Evolutionary conservation across 2,329 filamentous ascomycete species (phyloP), one percentile per base, ranked within the genome.

Genomic region (Colletotrichum aenigma): DNA sequence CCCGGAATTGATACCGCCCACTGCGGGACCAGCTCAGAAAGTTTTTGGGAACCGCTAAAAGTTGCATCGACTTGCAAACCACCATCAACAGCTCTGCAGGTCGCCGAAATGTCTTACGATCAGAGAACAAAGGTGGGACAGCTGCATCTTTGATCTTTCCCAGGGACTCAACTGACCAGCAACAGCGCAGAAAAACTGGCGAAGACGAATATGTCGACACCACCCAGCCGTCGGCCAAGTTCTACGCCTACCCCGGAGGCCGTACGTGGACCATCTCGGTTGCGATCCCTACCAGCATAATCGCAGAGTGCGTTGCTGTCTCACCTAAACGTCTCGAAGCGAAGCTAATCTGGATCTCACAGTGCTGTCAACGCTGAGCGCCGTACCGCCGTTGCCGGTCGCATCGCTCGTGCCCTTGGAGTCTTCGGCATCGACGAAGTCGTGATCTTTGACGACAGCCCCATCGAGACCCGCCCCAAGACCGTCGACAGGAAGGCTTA

Each of bases 341-440:
- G 15, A 12, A 61, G n/a, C 12, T 71, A 5, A 74, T 28, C 10
- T 24, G 10, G 0, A 2, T 24, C 16, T 66, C 0, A 65, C 79
- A 96, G 94, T 82, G 92, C 93, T 48, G 88, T 91, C 74, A 94
- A 93, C 12, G 91, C 93, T 77, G 95, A 97, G 76, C 93, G 95
- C 81, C 93, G 95, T 82, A 95, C 93, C 43, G 89, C 90, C 64
- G 88, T 94, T 64, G 93, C 93, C 2, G 94, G 94, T 9, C 93
- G 94, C 78, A 93, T 98, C 69, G 95, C 95, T 7, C 94, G 95
- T 69, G 94, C 95, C 38, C 90, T 95, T 67, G 94, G 94, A 76
- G 93, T 97, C 77, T 97, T 97, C 85, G 93, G 91, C 80, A 90
- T 98, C 78, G 95, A 98, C 82, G 95, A 98, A 85, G 89, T 97